A percentile compares a stretch with the other conserved stretches of the same genome.
Evolutionary conservation across 2,329 filamentous ascomycete genomes (phyloP).

Genomic region (Trichoderma hamatum): DNA sequence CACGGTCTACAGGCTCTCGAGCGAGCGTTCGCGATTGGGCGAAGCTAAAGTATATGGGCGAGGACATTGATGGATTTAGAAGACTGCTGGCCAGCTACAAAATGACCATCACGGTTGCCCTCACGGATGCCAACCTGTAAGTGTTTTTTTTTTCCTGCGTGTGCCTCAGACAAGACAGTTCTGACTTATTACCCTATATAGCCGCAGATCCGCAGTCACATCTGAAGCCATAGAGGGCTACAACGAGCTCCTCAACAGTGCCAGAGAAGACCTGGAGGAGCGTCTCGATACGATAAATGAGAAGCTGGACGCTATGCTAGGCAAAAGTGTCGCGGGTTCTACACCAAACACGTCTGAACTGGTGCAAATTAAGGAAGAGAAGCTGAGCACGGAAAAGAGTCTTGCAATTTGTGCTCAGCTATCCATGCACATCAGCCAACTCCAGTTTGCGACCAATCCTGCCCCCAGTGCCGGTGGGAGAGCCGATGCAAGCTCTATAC

Average conservation of each 20-base stretch:
- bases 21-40: slow-evolving; percentile 51
- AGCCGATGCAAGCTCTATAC: neutral
- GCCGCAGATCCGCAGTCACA: slow-evolving; percentile 23
- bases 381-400: slow-evolving; percentile 31
- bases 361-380: slow-evolving; percentile 29
- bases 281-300: slow-evolving; percentile 27
- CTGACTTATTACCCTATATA: neutral
- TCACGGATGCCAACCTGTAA: slow-evolving; percentile 33
- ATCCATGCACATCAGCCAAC: slow-evolving; percentile 30
- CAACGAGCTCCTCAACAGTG: slow-evolving; percentile 24
- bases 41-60: slow-evolving; percentile 48
- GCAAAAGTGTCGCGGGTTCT: neutral
- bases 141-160: slow-evolving; percentile 8
- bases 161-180: neutral
- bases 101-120: slow-evolving; percentile 31
- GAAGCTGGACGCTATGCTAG: slow-evolving; percentile 27
- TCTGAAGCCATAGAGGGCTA: slow-evolving; percentile 26
- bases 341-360: slow-evolving; percentile 17
- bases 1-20: slow-evolving; percentile 39
- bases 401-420: slow-evolving; percentile 31
- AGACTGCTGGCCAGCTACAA: slow-evolving; percentile 47
- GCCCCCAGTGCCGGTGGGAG: neutral
- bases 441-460: slow-evolving; percentile 23
- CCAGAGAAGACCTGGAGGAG: slow-evolving; percentile 28
- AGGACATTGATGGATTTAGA: slow-evolving; percentile 47